phyloP scores from a whole-genome alignment of 768 basidiomycete genomes.

The Podaxis sp. region DNA sequence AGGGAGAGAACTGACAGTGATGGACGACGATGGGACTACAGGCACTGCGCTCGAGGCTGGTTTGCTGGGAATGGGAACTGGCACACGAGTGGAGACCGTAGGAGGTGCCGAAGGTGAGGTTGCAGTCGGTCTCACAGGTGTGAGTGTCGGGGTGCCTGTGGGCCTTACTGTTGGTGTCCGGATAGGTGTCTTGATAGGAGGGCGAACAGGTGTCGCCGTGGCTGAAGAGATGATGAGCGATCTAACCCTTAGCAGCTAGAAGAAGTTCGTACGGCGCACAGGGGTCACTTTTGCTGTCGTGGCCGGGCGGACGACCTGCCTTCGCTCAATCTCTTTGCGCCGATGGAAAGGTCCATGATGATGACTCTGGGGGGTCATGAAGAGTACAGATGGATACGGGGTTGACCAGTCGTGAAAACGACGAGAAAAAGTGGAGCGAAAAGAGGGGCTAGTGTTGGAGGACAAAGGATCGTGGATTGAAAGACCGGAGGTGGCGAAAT shows the following conservation, averaged over 20 bases:
- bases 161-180: neutral
- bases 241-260: neutral
- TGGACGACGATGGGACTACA: neutral
- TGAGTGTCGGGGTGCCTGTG: neutral
- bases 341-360: neutral
- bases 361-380: neutral
- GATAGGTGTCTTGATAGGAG: neutral
- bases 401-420: neutral
- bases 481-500: slow-evolving; percentile 2
- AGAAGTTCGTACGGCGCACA: neutral
- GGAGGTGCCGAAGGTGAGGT: neutral
- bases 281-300: neutral
- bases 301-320: neutral
- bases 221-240: neutral
- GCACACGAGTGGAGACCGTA: neutral
- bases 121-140: neutral
- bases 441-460: neutral
- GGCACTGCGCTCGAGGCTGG: neutral
- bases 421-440: neutral
- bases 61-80: neutral
- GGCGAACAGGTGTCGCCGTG: neutral
- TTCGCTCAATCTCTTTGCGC: neutral
- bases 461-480: slow-evolving; percentile 3
- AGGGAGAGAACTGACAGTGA: neutral
- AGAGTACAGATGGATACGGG: neutral